Percentiles rank a stretch among this genome's conserved stretches.
Conservation (phyloP, 2,329 filamentous ascomycete genomes). For the Juglanconis oblonga region DNA sequence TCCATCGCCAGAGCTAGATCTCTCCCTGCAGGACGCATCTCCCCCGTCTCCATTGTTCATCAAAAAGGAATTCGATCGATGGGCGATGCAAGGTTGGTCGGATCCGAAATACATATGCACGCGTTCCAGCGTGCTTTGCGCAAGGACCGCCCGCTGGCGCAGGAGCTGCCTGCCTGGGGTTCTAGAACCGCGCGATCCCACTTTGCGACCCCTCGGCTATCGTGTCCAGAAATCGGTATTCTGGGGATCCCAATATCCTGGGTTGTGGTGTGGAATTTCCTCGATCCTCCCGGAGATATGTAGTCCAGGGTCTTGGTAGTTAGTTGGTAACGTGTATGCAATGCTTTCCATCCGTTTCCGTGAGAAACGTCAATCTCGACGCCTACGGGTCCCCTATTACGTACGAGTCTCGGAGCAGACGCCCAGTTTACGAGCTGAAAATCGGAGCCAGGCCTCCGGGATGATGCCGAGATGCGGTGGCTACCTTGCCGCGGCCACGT, state of each 20-base stretch:
- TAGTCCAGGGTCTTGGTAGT: background rate
- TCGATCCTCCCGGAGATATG: background rate
- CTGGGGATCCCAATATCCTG: too few species aligned
- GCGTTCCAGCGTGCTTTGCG: background rate
- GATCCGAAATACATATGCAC: background rate
- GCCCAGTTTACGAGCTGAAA: background rate
- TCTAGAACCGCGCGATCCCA: too few species aligned
- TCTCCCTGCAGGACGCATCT: constrained; percentile 10
- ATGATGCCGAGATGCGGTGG: too few species aligned
- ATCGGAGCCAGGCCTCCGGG: too few species aligned
- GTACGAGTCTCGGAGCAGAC: background rate
- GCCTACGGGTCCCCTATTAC: background rate
- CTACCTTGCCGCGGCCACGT: background rate
- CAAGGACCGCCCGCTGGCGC: background rate
- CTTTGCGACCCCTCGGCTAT: too few species aligned
- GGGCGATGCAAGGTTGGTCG: background rate
- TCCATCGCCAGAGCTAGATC: background rate
- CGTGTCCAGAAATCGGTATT: too few species aligned
- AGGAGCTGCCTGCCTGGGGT: too few species aligned
- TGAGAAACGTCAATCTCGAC: background rate
- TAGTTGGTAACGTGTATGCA: background rate
- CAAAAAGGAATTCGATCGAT: background rate
- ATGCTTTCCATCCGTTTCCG: background rate
- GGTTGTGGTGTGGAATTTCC: background rate
- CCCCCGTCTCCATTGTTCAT: constrained; percentile 5